Conservation (phyloP, 768 basidiomycete genomes). For the Russula compacta region DNA sequence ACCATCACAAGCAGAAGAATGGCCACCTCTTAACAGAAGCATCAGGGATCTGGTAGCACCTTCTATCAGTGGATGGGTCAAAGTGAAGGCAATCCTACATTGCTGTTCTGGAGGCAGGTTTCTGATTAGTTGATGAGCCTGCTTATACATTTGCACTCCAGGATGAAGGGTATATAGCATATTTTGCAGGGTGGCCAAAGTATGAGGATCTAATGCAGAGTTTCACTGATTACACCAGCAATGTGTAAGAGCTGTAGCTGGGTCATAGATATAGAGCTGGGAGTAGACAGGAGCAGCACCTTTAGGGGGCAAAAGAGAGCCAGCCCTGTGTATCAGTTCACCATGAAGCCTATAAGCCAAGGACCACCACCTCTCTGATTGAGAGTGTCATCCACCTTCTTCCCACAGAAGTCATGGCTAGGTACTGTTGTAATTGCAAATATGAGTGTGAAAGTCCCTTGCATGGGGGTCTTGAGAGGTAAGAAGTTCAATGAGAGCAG, state of each 20-base stretch:
- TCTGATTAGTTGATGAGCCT: no score
- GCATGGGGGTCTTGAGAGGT: no score
- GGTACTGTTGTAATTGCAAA: background rate
- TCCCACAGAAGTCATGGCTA: background rate
- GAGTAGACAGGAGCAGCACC: conserved; percentile 14
- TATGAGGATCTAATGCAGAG: background rate
- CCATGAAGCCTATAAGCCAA: background rate
- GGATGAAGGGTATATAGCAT: no score
- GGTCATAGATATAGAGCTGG: conserved; percentile 19
- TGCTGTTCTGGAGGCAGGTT: background rate
- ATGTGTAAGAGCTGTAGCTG: background rate
- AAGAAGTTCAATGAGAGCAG: no score
- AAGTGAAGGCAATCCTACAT: background rate
- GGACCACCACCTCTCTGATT: background rate
- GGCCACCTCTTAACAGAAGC: no score
- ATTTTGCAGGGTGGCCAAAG: background rate
- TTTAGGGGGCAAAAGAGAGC: background rate
- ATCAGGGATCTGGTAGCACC: no score
- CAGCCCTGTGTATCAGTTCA: background rate
- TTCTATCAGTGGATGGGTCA: no score
- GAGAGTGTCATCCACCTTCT: background rate
- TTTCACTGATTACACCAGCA: background rate
- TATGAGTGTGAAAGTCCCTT: background rate
- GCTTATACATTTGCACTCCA: no score
- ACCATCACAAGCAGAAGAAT: no score